Conservation (phyloP, 2,329 filamentous ascomycete species). For the Orbilia javanica region DNA sequence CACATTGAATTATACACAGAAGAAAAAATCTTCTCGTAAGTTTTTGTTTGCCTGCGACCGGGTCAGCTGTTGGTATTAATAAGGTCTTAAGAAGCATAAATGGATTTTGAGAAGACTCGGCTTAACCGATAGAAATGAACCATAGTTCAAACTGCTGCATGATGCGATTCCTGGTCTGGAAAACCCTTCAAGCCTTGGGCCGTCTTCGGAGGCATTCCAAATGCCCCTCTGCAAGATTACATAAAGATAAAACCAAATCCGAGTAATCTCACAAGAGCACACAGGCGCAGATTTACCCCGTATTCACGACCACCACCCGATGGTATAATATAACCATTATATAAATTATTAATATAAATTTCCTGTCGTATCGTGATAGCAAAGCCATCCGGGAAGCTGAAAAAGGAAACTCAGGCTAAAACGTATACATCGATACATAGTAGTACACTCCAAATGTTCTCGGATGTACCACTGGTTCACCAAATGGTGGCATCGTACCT, state of each 20-base stretch:
- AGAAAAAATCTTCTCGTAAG: background rate
- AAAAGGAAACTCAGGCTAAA: conserved; percentile 17
- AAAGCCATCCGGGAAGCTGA: background rate
- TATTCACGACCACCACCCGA: background rate
- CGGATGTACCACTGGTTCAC: background rate
- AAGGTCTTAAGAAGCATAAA: background rate
- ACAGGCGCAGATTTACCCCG: background rate
- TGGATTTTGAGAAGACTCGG: too few relatives aligned
- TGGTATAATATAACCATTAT: background rate
- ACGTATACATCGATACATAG: too few relatives aligned
- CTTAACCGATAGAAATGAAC: background rate
- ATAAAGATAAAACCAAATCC: background rate
- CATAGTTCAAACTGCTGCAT: background rate
- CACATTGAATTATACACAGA: too few relatives aligned
- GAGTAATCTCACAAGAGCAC: too few relatives aligned
- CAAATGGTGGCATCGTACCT: background rate
- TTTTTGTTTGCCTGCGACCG: too few relatives aligned
- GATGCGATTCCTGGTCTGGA: background rate
- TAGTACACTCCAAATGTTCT: background rate
- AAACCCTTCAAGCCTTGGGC: background rate
- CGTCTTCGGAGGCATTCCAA: background rate
- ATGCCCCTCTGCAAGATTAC: too few relatives aligned
- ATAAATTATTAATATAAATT: background rate
- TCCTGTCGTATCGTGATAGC: background rate
- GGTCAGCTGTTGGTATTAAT: conserved; percentile 10